Evolutionary conservation across 495 filamentous ascomycete species (phyloP).

Genomic region (Monascus purpureus): DNA sequence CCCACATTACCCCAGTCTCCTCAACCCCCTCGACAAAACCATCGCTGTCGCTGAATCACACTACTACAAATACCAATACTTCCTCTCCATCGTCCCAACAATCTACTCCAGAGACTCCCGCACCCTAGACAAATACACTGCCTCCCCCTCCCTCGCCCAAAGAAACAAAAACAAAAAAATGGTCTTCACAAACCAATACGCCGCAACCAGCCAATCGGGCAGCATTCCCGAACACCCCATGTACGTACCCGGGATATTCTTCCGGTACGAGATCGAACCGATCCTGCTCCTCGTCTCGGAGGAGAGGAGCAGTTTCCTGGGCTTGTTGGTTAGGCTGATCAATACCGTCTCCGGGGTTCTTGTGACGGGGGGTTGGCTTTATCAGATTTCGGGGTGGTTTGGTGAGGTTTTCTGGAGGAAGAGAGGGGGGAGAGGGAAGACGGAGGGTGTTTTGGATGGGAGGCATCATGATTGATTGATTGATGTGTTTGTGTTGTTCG

Average conservation of each 20-base stretch:
- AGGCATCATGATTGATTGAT: too few species aligned
- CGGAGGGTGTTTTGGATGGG: conserved; percentile 46
- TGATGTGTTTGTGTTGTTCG: too few species aligned
- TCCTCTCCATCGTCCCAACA: conserved; percentile 92
- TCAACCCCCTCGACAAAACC: conserved; percentile 89
- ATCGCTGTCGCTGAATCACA: conserved; percentile 57
- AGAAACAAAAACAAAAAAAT: conserved; percentile 28
- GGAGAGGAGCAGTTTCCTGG: conserved; percentile 57
- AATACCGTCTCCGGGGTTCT: conserved; percentile 52
- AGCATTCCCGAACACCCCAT: conserved; percentile 46
- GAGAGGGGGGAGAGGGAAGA: conserved; percentile 26
- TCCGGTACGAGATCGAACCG: conserved; percentile 99
- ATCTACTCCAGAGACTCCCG: conserved; percentile 58
- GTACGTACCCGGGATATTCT: conserved; percentile 78
- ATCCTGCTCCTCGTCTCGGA: conserved; percentile 78
- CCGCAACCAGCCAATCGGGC: conserved; percentile 72
- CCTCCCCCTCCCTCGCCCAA: conserved; percentile 8
- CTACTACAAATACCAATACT: conserved; percentile 98
- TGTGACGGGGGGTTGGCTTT: conserved; percentile 48
- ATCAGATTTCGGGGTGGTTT: conserved; percentile 46
- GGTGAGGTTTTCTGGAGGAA: conserved; percentile 21
- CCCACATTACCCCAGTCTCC: conserved; percentile 81
- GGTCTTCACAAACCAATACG: conserved; percentile 95
- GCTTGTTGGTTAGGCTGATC: conserved; percentile 60
- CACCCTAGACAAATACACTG: conserved; percentile 25